phyloP scores from a whole-genome alignment of 1,284 basidiomycete species.

The Pholiota adiposa region DNA sequence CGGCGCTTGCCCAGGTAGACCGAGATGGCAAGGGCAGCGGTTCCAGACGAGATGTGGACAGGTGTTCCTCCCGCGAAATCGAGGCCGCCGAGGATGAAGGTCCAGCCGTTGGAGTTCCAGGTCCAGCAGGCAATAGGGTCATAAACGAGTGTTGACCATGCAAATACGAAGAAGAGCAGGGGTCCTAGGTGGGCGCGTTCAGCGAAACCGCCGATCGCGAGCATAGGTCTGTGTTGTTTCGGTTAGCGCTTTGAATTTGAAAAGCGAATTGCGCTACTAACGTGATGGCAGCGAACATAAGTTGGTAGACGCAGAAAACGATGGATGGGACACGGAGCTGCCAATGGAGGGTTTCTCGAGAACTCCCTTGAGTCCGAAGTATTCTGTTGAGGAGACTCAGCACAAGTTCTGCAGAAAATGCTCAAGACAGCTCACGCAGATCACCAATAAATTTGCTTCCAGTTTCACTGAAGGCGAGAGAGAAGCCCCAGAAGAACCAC shows the following conservation, averaged over 20 bases:
- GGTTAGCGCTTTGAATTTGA: background rate
- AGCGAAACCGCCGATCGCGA: slow-evolving; percentile 90
- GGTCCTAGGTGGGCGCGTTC: slow-evolving; percentile 90
- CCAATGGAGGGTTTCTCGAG: slow-evolving; percentile 78
- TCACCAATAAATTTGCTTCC: slow-evolving; percentile 66
- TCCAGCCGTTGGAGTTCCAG: slow-evolving; percentile 92
- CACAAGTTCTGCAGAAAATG: background rate
- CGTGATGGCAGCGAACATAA: slow-evolving; percentile 88
- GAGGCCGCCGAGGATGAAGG: slow-evolving; percentile 73
- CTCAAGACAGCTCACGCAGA: slow-evolving; percentile 50
- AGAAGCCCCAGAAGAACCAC: slow-evolving; percentile 64
- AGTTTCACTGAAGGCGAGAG: slow-evolving; percentile 69
- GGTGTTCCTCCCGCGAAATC: slow-evolving; percentile 95
- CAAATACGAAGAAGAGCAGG: slow-evolving; percentile 85
- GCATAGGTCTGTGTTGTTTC: slow-evolving; percentile 59
- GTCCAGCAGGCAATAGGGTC: slow-evolving; percentile 94
- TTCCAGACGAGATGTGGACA: slow-evolving; percentile 91
- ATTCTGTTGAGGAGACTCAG: slow-evolving; percentile 37
- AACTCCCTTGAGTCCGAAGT: slow-evolving; percentile 86
- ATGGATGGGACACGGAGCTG: slow-evolving; percentile 77
- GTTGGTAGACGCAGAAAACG: slow-evolving; percentile 87
- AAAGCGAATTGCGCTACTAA: slow-evolving; percentile 32
- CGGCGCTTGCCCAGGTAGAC: slow-evolving; percentile 89
- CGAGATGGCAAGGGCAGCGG: slow-evolving; percentile 90
- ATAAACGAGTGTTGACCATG: slow-evolving; percentile 93